Base-by-base conservation (phyloP, 495 filamentous ascomycete species). In the Apodospora peruviana region DNA sequence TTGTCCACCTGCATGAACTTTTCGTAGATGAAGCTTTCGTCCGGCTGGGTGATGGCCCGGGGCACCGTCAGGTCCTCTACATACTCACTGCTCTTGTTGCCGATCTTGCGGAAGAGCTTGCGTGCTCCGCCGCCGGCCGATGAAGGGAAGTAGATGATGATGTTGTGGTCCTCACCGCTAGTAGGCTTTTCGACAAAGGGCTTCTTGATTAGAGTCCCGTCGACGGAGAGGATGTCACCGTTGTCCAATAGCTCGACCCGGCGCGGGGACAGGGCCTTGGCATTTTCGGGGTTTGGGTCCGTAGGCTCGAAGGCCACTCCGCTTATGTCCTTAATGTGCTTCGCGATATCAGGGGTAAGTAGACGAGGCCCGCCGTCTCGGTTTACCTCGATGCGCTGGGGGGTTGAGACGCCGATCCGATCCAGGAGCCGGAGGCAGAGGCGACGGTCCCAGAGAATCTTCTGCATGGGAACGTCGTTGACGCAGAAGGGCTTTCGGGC, bases 151-250 rank as follows among this genome's bases (percentile, higher is more conserved):
- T 99, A 99, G 40, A 99, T 95, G 61, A 90, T 85, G 56, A 99
- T 96, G 58, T 97, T 99, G 66, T 99, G 93, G 63, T 99, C 91
- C 67, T 99, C 93, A 14, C 94, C 93, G 64, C 87, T 96, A n/a
- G 88, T 86, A 1, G 93, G 93, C 64, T 99, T 99, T 65, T 99
- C 93, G 39, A 99, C 93, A 64, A 96, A 99, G 0, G 93, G 93
- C 57, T 99, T 99, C 51, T 74, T 84, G 36, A 99, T 77, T 8
- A 82, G 58, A 22, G 77, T 74, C 14, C 90, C 91, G 64, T 97
- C 91, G 12, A 97, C 91, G 18, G 84, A 78, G 45, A 99, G 73
- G 10, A 86, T 84, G 53, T 99, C 88, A 7, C 87, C 87, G 58
- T 91, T 84, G 52, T 96, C 91, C 18, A 89, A 76, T 48, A 97